Base-by-base conservation (phyloP, 345 rosid genomes). In the Populus simonii region DNA sequence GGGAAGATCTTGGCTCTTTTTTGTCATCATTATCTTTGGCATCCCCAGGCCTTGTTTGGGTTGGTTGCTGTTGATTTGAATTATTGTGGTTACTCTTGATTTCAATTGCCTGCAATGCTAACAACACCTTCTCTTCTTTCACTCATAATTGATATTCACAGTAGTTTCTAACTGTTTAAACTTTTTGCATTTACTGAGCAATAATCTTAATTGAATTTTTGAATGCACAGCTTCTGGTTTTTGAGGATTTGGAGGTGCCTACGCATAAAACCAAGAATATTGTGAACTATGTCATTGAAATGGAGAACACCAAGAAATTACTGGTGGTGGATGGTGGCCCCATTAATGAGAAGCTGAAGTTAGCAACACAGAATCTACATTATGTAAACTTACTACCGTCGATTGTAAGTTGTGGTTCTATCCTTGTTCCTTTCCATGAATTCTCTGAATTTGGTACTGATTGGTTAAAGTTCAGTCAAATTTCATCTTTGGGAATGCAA, bases 301-400 rank as follows among this genome's bases (percentile, higher is more conserved):
- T 91, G 96, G 95, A 92, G 78, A 84, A 89, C 74, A 85, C 91
- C 65, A 96, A 92, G 92, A 96, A 93, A 84, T 85, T 90, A 47
- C 91, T 96, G 81, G 61, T 91, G 67, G 94, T 91, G 41, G 98
- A 92, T 81, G 99, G 94, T 10, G 93, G 89, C 62, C 81, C 88
- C 33, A 89, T 96, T 67, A 82, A 89, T 77, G 99, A 92, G 78
- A 96, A 93, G 82, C 89, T 93, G 75, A 92, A 95, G 92, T 85
- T 83, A 79, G 99, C 98, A 27, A 89, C 99, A 2, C 98, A 96
- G 78, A 95, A 96, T 84, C 89, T 92, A 29, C 92, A 93, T 82
- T 93, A 93, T 74, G 93, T 87, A 82, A 92, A 92, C 68, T 89
- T 91, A 25, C 79, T 93, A 66, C 99, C 99, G 12, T 91, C 96